These are phyloP conservation scores for Helichrysum umbraculigerum DNA, from an alignment of 129 eudicot genomes.

Conservation along the genomic window DNA sequence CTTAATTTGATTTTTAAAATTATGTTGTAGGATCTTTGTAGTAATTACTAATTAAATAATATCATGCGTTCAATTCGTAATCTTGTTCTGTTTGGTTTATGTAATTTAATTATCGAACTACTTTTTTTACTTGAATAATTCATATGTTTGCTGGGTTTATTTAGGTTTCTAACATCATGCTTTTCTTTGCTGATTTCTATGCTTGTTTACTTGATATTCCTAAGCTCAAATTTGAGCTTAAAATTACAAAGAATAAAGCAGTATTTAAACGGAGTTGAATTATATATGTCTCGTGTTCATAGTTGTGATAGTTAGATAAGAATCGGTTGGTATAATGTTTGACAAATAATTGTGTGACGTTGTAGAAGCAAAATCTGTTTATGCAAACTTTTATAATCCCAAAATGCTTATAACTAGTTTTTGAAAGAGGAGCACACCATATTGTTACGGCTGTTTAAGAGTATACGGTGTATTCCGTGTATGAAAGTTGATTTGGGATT, in stretches of 20 bases:
- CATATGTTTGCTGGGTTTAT: neutral
- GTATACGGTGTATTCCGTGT: too few relatives aligned
- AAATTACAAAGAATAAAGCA: neutral
- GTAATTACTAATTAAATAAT: neutral
- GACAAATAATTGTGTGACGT: too few relatives aligned
- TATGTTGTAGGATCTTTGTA: neutral
- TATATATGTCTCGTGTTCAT: neutral
- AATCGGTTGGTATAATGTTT: too few relatives aligned
- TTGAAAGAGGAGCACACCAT: too few relatives aligned
- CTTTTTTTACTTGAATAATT: neutral
- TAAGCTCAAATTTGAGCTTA: constrained; percentile 10
- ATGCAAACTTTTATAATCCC: too few relatives aligned
- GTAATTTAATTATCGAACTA: neutral
- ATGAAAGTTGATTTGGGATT: neutral
- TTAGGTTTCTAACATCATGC: neutral
- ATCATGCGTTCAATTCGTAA: neutral
- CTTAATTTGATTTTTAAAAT: neutral
- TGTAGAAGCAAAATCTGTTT: too few relatives aligned
- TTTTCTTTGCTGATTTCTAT: neutral
- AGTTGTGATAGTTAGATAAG: too few relatives aligned
- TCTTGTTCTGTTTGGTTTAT: constrained; percentile 6
- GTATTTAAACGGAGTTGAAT: neutral
- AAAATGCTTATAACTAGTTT: too few relatives aligned
- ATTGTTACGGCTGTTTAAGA: too few relatives aligned
- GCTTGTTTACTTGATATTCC: neutral